These are phyloP conservation scores for Phanerochaete sordida DNA, from an alignment of 768 basidiomycete species.

Conservation along the genomic window DNA sequence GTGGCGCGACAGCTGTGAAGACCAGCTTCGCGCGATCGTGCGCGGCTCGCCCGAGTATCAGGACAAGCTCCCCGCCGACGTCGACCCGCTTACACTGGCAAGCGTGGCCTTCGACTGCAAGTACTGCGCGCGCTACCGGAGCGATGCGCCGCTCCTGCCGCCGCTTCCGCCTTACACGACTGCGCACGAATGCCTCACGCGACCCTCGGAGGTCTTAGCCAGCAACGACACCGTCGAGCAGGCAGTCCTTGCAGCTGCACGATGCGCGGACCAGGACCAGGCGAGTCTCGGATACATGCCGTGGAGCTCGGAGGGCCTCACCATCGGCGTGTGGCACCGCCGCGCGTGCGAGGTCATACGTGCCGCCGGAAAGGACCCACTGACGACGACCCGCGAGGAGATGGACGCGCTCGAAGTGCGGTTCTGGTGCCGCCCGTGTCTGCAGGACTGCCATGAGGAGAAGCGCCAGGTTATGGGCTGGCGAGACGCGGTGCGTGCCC, in stretches of 20 bases:
- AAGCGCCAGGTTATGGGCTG: background rate
- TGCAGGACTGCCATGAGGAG: background rate
- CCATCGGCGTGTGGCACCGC: background rate
- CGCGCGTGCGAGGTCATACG: background rate
- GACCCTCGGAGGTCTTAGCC: no score
- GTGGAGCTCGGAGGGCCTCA: background rate
- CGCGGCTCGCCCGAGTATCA: background rate
- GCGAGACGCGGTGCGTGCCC: background rate
- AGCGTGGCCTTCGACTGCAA: background rate
- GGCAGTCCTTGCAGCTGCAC: no score
- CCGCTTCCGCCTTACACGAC: background rate
- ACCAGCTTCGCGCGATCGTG: background rate
- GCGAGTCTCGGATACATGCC: background rate
- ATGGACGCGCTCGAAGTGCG: slow-evolving; percentile 1
- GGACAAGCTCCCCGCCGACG: background rate
- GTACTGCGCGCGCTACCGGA: background rate
- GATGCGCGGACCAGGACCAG: no score
- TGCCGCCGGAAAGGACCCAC: background rate
- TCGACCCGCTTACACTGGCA: background rate
- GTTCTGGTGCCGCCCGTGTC: background rate
- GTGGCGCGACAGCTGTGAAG: background rate
- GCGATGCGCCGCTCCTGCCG: background rate
- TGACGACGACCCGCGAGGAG: background rate
- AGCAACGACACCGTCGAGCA: no score
- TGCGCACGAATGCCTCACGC: background rate